These are phyloP conservation scores for Hirsutella thompsonii DNA, from an alignment of 2,329 filamentous ascomycete genomes.

Conservation along the genomic window DNA sequence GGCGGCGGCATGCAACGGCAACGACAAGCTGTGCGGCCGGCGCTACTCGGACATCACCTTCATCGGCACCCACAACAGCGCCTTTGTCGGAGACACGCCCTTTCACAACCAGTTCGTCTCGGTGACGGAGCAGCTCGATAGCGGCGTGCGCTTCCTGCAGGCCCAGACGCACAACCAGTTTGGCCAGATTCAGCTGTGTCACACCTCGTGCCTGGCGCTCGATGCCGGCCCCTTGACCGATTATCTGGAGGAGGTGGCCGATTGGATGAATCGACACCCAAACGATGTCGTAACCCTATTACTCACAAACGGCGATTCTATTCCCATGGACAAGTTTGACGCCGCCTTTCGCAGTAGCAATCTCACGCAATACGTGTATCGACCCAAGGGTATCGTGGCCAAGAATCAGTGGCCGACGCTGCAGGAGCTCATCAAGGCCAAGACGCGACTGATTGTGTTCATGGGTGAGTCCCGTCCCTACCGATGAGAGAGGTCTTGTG, in stretches of 20 bases:
- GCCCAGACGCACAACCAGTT: conserved; percentile 46
- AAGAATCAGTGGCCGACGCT: conserved; percentile 56
- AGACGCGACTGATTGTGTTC: conserved; percentile 56
- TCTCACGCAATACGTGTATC: conserved; percentile 44
- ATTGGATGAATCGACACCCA: conserved; percentile 44
- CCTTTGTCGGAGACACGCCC: conserved; percentile 44
- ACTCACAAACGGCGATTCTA: conserved; percentile 47
- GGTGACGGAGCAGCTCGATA: conserved; percentile 42
- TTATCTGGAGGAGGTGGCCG: conserved; percentile 44
- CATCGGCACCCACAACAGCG: conserved; percentile 51
- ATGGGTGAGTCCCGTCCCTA: conserved; percentile 36
- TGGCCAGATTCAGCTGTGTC: conserved; percentile 45
- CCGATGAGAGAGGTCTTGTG: background rate
- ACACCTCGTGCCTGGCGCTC: conserved; percentile 47
- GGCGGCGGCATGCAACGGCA: conserved; percentile 40
- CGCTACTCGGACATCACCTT: conserved; percentile 48
- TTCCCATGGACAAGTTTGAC: conserved; percentile 41
- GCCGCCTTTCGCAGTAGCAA: conserved; percentile 40
- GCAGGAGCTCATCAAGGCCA: conserved; percentile 46
- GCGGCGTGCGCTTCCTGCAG: conserved; percentile 52
- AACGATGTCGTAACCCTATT: conserved; percentile 51
- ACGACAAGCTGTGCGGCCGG: conserved; percentile 38
- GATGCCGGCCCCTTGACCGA: conserved; percentile 42
- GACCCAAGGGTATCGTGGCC: conserved; percentile 26
- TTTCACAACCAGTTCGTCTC: conserved; percentile 48